A percentile compares a stretch with the other conserved stretches of the same genome.
Evolutionary conservation across 148 eudicot genomes (phyloP).

Genomic region (Bassia scoparia): DNA sequence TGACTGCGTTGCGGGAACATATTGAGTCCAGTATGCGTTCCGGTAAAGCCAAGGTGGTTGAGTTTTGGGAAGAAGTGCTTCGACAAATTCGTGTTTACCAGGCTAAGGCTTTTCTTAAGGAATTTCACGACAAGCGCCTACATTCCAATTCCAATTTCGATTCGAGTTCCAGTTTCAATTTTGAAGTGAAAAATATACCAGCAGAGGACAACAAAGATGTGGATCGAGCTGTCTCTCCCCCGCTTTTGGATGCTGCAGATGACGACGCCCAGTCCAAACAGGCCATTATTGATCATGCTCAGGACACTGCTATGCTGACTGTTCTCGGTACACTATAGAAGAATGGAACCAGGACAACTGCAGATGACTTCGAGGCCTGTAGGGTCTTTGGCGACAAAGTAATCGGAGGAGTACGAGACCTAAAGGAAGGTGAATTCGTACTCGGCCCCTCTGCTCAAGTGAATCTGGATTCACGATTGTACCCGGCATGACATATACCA

Average conservation of each 20-base stretch:
- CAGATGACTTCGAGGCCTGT: too few species aligned
- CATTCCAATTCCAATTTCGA: too few species aligned
- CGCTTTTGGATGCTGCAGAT: constrained; percentile 44
- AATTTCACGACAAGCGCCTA: constrained; percentile 67
- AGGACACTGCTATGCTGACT: too few species aligned
- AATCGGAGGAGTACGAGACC: constrained; percentile 83
- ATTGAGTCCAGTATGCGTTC: constrained; percentile 89
- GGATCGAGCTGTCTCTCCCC: constrained; percentile 58
- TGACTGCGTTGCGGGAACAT: constrained; percentile 53
- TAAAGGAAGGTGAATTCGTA: constrained; percentile 88
- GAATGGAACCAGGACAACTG: too few species aligned
- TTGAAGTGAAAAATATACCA: constrained; percentile 42
- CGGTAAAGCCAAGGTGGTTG: constrained; percentile 83
- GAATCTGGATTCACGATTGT: constrained; percentile 71
- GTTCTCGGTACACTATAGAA: too few species aligned
- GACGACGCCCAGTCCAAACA: constrained; percentile 58
- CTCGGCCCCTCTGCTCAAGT: constrained; percentile 74
- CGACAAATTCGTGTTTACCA: constrained; percentile 80
- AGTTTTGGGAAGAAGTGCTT: constrained; percentile 90
- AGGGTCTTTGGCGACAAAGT: constrained; percentile 9
- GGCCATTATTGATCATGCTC: constrained; percentile 87
- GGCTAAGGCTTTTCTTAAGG: constrained; percentile 92
- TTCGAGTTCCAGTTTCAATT: too few species aligned
- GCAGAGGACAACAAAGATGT: constrained; percentile 53
- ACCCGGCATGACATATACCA: constrained; percentile 90